Conservation (phyloP, 495 filamentous ascomycete species). For the Xeromyces bisporus region DNA sequence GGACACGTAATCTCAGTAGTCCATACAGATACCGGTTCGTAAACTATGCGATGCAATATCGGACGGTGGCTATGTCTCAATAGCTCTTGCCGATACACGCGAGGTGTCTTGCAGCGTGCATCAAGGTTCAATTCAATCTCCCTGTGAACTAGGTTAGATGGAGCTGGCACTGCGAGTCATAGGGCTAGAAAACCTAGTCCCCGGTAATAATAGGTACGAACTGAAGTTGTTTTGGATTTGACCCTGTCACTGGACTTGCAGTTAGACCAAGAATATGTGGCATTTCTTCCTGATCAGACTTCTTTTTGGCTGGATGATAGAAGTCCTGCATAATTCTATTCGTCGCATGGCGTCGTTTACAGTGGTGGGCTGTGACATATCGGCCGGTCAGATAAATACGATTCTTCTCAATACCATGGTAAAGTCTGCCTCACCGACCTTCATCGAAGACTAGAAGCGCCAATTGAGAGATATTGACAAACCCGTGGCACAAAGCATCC, state of each 20-base stretch:
- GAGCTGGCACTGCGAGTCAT: no score
- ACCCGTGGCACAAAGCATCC: conserved; percentile 67
- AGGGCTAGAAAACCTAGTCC: no score
- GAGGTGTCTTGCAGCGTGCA: conserved; percentile 55
- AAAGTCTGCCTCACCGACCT: conserved; percentile 33
- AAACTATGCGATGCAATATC: conserved; percentile 34
- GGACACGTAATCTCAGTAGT: conserved; percentile 3
- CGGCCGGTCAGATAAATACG: no score
- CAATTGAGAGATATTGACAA: conserved; percentile 50
- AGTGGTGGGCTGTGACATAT: conserved; percentile 20
- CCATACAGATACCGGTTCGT: conserved; percentile 9
- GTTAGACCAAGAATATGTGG: conserved; percentile 72
- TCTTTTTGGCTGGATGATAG: conserved; percentile 39
- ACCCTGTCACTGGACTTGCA: conserved; percentile 59
- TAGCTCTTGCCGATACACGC: conserved; percentile 53
- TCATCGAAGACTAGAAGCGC: conserved; percentile 78
- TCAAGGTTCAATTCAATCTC: conserved; percentile 61
- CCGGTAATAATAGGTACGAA: no score
- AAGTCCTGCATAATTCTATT: conserved; percentile 64
- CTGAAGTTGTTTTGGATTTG: conserved; percentile 14
- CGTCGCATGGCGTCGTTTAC: conserved; percentile 37
- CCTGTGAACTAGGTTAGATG: no score
- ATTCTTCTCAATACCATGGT: no score
- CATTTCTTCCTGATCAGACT: conserved; percentile 20
- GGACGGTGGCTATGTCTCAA: conserved; percentile 51